Evolutionary conservation across 1,139 yeast genomes (phyloP).

Genomic region (Debaryomyces coudertii): DNA sequence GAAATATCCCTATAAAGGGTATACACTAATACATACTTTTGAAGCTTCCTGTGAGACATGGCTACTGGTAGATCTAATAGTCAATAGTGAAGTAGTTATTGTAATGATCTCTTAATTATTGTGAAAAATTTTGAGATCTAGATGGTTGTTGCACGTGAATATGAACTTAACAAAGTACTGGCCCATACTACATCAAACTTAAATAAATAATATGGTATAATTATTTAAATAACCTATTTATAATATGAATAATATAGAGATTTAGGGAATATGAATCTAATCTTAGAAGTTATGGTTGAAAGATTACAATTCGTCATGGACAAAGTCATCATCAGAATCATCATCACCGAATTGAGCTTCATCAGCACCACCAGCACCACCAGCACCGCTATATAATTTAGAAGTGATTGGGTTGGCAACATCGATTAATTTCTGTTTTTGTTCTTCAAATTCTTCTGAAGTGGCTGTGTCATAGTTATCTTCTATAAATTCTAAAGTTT

Average conservation of each 20-base stretch:
- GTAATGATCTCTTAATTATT: constrained; percentile 6
- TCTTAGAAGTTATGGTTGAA: background rate
- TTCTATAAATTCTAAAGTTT: constrained; percentile 84
- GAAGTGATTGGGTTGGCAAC: constrained; percentile 92
- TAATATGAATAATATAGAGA: constrained; percentile 1
- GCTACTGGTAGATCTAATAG: constrained; percentile 8
- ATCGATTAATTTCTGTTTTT: constrained; percentile 81
- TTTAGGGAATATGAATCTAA: background rate
- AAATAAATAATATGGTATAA: background rate
- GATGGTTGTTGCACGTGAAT: constrained; percentile 8
- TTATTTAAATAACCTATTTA: constrained; percentile 1
- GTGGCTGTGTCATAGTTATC: constrained; percentile 88
- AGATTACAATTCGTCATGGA: constrained; percentile 52
- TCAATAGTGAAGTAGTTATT: constrained; percentile 1
- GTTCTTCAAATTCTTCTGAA: constrained; percentile 92
- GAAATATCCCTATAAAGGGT: background rate
- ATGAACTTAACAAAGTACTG: background rate
- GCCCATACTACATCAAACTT: background rate
- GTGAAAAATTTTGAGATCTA: constrained; percentile 9
- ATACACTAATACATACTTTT: constrained; percentile 39
- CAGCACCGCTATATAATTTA: constrained; percentile 83
- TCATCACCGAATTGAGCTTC: constrained; percentile 54
- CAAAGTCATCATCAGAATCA: constrained; percentile 68
- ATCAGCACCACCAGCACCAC: constrained; percentile 53
- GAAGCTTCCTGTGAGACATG: constrained; percentile 50